Conservation (phyloP, 116 monocot species). For the Posidonia oceanica region DNA sequence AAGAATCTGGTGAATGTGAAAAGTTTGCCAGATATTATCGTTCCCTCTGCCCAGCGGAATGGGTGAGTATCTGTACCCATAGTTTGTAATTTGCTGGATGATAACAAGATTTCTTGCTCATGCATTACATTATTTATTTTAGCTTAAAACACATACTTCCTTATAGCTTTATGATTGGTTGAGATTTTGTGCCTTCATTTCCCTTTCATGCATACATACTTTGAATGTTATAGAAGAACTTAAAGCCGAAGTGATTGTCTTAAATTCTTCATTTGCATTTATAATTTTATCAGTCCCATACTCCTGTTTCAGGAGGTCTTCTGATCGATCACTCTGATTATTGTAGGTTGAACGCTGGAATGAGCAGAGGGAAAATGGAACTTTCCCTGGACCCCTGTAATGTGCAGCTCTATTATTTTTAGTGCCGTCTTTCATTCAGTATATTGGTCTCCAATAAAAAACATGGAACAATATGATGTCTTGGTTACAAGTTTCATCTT, state of each 20-base stretch:
- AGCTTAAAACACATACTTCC: no score
- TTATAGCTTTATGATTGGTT: no score
- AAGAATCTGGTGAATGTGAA: conserved; percentile 57
- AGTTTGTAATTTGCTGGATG: not conserved
- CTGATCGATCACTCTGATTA: not conserved
- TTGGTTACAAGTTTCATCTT: not conserved
- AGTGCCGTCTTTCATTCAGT: not conserved
- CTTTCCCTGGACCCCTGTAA: conserved; percentile 76
- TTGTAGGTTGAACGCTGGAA: conserved; percentile 67
- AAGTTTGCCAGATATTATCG: conserved; percentile 84
- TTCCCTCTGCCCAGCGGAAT: conserved; percentile 68
- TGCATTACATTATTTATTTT: no score
- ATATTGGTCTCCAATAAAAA: not conserved
- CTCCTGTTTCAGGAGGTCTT: no score
- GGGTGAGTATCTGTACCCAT: conserved; percentile 27
- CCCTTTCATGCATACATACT: no score
- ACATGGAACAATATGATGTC: not conserved
- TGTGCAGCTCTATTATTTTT: not conserved
- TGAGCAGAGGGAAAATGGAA: conserved; percentile 81
- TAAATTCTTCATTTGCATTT: no score
- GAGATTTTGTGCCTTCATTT: no score
- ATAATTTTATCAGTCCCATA: no score
- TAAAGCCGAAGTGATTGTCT: no score
- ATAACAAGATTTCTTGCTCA: no score
- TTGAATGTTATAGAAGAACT: no score